Conservation (phyloP, 192 early-diverging fungal genomes). For the Backusella australiensis region DNA sequence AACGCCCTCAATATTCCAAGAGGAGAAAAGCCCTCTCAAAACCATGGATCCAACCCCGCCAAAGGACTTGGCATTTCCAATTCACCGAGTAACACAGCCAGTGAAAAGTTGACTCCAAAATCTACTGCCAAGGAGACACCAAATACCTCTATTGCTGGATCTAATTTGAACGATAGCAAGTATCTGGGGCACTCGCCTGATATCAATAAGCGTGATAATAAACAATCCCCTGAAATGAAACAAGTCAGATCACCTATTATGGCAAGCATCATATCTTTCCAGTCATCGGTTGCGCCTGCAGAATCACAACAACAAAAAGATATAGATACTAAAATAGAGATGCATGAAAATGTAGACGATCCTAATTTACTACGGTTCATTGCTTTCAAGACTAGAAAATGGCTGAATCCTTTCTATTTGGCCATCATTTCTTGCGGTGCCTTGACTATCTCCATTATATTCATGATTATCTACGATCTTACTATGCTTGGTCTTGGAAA, state of each 20-base stretch:
- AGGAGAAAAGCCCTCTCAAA: background rate
- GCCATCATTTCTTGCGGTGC: constrained; percentile 18
- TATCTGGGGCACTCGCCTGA: background rate
- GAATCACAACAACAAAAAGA: background rate
- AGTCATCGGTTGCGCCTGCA: constrained; percentile 6
- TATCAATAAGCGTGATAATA: background rate
- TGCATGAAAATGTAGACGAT: constrained; percentile 9
- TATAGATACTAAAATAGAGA: background rate
- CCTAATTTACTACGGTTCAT: constrained; percentile 1
- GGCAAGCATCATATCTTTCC: background rate
- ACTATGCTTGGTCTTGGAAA: constrained; percentile 43
- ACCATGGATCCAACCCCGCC: background rate
- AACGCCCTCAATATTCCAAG: background rate
- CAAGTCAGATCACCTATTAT: constrained; percentile 1
- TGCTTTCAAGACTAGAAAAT: constrained; percentile 12
- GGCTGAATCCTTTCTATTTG: constrained; percentile 26
- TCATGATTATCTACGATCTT: constrained; percentile 54
- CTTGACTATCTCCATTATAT: constrained; percentile 37
- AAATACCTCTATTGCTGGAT: background rate
- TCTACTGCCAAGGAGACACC: background rate
- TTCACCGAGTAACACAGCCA: background rate
- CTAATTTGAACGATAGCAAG: background rate
- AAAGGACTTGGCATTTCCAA: background rate
- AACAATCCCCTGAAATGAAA: background rate
- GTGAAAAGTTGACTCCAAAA: background rate